phyloP scores from a whole-genome alignment of 306 rosid genomes.

The Castanopsis chinensis region DNA sequence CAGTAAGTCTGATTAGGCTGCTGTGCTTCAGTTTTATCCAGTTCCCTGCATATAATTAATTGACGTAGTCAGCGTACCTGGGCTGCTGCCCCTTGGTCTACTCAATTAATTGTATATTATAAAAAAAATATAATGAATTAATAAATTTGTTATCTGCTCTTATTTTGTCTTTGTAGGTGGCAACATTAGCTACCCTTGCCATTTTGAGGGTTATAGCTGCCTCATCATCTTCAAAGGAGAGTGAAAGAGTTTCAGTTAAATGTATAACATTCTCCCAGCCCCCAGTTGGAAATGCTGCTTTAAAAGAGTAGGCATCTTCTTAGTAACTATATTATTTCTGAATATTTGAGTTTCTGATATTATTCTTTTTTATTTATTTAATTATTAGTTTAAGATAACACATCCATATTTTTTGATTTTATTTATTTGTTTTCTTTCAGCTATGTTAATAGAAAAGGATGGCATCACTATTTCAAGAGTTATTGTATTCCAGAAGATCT shows the following conservation, averaged over 20 bases:
- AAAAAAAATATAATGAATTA: conserved; percentile 2
- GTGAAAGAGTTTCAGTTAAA: conserved; percentile 64
- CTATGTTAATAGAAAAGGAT: conserved; percentile 84
- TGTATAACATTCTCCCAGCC: conserved; percentile 98
- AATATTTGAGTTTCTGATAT: conserved; percentile 7
- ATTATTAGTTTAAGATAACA: neutral
- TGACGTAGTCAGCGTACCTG: neutral
- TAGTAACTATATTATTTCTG: conserved; percentile 9
- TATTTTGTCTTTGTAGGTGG: conserved; percentile 55
- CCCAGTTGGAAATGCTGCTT: conserved; percentile 97
- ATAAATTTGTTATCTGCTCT: conserved; percentile 20
- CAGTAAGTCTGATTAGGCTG: conserved; percentile 55
- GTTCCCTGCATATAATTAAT: neutral
- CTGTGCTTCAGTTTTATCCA: conserved; percentile 1
- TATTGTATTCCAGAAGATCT: conserved; percentile 97
- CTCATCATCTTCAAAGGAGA: conserved; percentile 80
- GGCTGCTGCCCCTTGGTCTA: neutral
- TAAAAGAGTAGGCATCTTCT: conserved; percentile 74
- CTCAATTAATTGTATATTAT: neutral
- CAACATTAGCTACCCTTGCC: conserved; percentile 95
- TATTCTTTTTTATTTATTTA: neutral
- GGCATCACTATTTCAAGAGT: conserved; percentile 95
- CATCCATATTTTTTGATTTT: neutral
- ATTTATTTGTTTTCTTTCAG: conserved; percentile 57
- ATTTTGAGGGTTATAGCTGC: conserved; percentile 96